Conservation (phyloP, 176 grass and related monocot species). For the Urochloa ruziziensis region DNA sequence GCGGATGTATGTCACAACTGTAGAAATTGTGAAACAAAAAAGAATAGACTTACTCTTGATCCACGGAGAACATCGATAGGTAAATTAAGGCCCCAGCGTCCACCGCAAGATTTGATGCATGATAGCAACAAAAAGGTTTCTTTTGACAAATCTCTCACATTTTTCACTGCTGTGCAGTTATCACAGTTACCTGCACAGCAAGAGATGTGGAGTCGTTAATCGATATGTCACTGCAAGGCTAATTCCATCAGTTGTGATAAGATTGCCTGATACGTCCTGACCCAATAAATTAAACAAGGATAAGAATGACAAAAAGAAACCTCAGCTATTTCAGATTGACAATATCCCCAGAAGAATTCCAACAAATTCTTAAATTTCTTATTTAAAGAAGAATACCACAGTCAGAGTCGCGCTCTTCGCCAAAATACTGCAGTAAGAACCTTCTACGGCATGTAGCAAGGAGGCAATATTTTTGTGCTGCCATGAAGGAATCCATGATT, state of each 20-base stretch:
- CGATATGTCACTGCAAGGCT: neutral
- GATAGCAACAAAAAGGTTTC: slow-evolving; percentile 86
- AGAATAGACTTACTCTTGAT: slow-evolving; percentile 62
- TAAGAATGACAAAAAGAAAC: neutral
- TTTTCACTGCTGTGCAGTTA: slow-evolving; percentile 69
- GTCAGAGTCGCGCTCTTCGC: slow-evolving; percentile 47
- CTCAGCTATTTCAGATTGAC: neutral
- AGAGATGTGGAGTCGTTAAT: slow-evolving; percentile 17
- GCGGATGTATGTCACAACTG: neutral
- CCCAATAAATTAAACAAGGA: slow-evolving; percentile 7
- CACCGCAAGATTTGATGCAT: slow-evolving; percentile 85
- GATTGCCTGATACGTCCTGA: slow-evolving; percentile 9
- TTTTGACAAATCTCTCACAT: slow-evolving; percentile 80
- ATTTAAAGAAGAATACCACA: slow-evolving; percentile 55
- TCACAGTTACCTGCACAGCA: slow-evolving; percentile 76
- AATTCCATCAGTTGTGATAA: slow-evolving; percentile 2
- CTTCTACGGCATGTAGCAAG: slow-evolving; percentile 75
- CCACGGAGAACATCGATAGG: slow-evolving; percentile 91
- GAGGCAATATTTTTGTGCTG: slow-evolving; percentile 86
- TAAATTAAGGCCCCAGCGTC: slow-evolving; percentile 84
- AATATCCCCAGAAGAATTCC: slow-evolving; percentile 1
- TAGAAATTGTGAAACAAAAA: slow-evolving; percentile 5
- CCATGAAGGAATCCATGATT: slow-evolving; percentile 86
- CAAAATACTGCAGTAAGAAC: slow-evolving; percentile 89
- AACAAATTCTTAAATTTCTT: neutral